Base-by-base conservation (phyloP, 495 filamentous ascomycete genomes). In the Thermochaetoides thermophila region DNA sequence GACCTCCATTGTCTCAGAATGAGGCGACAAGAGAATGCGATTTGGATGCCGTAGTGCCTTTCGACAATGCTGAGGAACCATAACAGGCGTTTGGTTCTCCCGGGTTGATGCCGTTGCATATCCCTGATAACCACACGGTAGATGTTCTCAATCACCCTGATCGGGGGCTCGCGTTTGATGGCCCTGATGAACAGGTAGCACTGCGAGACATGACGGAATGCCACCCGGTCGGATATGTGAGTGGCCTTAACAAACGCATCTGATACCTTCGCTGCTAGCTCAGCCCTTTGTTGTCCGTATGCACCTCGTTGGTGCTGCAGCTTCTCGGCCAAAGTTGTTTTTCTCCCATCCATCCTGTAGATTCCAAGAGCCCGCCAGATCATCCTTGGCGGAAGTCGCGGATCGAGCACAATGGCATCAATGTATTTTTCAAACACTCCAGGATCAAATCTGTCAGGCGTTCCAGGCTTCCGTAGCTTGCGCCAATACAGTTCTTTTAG, bases 61-160 rank as follows among this genome's bases (percentile, higher is more conserved):
- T 46, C 27, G 22, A 68, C 37, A 4, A 63, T 32, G 20, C 26
- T 25, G 31, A 66, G 32, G 31, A 55, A 43, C 55, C 57, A 67
- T 25, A 40, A 31, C 12, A 64, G 37, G 16, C 60, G 54, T 3
- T 42, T 42, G 31, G 49, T 51, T 15, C 50, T 44, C 15, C 66
- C 56, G 20, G 42, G 55, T 12, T 40, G 14, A 11, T 50, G 52
- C n/a, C 40, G 32, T 11, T 37, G 32, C 36, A 69, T 43, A 35
- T 61, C 55, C 35, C 50, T 52, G 3, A 55, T 57, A 4, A 65
- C 38, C 2, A 52, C 40, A 18, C 54, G 43, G 15, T 56, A 49
- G 6, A 71, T 33, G 12, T 55, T 50, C 30, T 42, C 42, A 15
- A 61, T 33, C 31, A 57, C 19, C 1, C 25, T 21, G 7, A 45